phyloP scores from a whole-genome alignment of 306 rosid genomes.

The Medicago lupulina region DNA sequence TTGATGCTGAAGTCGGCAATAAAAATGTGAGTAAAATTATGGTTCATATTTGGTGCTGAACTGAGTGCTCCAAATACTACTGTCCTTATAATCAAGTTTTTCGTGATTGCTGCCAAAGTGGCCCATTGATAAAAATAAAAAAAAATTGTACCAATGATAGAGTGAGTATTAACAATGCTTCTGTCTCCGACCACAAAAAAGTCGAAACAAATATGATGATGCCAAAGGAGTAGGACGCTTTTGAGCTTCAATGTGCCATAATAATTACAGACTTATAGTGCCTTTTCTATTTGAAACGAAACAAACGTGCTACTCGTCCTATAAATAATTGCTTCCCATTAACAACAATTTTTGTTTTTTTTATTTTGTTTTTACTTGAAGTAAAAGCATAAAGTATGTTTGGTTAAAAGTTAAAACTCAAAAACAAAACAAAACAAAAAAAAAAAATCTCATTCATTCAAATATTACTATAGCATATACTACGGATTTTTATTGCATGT shows the following conservation, averaged over 20 bases:
- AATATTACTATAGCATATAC: too few relatives aligned
- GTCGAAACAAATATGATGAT: conserved; percentile 5
- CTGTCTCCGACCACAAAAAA: conserved; percentile 41
- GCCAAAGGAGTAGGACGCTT: background rate
- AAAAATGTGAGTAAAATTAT: background rate
- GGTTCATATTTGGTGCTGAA: background rate
- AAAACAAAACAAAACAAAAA: too few relatives aligned
- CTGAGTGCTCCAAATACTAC: background rate
- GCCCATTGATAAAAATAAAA: conserved; percentile 2
- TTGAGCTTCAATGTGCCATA: background rate
- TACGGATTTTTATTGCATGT: too few relatives aligned
- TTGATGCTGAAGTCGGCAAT: background rate
- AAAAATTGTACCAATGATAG: background rate
- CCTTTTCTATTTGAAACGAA: conserved; percentile 28
- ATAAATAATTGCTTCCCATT: conserved; percentile 26
- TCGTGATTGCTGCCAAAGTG: conserved; percentile 1
- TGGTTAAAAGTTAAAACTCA: too few relatives aligned
- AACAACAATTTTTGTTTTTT: background rate
- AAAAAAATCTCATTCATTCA: too few relatives aligned
- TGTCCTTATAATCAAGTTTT: conserved; percentile 1
- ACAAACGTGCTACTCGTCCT: conserved; percentile 37
- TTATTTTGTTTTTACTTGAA: too few relatives aligned
- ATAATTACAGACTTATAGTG: too few relatives aligned
- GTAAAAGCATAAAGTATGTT: too few relatives aligned
- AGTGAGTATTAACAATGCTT: background rate